These are phyloP conservation scores for Lyophyllum shimeji DNA, from an alignment of 768 basidiomycete genomes.

Conservation along the genomic window DNA sequence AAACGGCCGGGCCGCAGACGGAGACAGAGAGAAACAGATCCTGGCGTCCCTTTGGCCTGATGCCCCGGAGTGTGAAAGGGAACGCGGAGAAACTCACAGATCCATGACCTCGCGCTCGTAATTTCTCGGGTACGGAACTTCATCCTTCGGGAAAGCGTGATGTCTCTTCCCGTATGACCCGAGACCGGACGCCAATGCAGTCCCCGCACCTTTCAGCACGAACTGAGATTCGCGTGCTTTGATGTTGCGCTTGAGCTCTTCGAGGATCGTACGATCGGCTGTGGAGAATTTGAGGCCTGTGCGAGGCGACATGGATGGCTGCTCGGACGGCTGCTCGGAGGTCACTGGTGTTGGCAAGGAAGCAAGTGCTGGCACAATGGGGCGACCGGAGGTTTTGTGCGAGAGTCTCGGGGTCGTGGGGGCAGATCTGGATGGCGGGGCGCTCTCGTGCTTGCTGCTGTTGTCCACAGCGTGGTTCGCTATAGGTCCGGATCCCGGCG, in stretches of 20 bases:
- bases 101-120: conserved; percentile 65
- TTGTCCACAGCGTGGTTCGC: background rate
- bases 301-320: conserved; percentile 6
- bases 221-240: conserved; percentile 58
- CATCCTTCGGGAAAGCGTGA: conserved; percentile 47
- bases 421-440: conserved; percentile 5
- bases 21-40: background rate
- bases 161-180: conserved; percentile 46
- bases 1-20: background rate
- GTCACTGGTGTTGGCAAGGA: conserved; percentile 3
- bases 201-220: conserved; percentile 43
- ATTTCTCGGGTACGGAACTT: conserved; percentile 69
- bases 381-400: conserved; percentile 5
- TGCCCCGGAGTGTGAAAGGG: conserved; percentile 3
- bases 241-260: conserved; percentile 53
- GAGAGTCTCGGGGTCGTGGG: conserved; percentile 15
- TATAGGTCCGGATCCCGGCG: background rate
- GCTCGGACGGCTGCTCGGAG: conserved; percentile 9
- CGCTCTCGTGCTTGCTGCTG: background rate
- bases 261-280: conserved; percentile 58
- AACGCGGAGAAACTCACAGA: conserved; percentile 51
- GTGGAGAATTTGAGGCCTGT: conserved; percentile 49
- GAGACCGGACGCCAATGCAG: conserved; percentile 28
- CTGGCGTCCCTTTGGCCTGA: background rate
- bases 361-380: conserved; percentile 10